Conservation (phyloP, 257 asterid species). For the Nicotiana knightiana region DNA sequence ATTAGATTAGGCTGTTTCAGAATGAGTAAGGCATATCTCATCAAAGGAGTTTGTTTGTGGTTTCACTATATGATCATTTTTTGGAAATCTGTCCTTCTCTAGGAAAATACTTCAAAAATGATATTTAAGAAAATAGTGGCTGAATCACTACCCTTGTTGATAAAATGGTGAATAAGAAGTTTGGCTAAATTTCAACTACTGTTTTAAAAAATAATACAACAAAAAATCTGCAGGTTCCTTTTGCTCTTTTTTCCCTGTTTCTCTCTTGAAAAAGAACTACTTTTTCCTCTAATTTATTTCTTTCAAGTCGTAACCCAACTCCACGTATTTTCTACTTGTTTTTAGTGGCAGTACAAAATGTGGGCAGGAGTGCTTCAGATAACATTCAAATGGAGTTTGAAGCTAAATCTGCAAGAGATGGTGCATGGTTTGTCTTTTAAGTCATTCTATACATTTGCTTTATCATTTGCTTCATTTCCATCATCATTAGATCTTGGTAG, state of each 20-base stretch:
- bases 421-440: constrained; percentile 74
- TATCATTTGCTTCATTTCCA: background rate
- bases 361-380: constrained; percentile 48
- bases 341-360: constrained; percentile 39
- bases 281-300: background rate
- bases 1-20: background rate
- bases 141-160: background rate
- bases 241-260: background rate
- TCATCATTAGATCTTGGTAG: background rate
- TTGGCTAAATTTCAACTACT: background rate
- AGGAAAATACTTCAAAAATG: background rate
- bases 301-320: background rate
- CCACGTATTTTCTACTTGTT: background rate
- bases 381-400: constrained; percentile 77
- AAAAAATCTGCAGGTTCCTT: background rate
- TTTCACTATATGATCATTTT: background rate
- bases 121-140: background rate
- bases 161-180: background rate
- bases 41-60: background rate
- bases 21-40: background rate
- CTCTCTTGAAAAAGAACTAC: background rate
- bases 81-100: background rate
- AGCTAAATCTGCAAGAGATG: constrained; percentile 95
- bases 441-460: background rate
- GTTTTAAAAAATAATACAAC: background rate